phyloP scores from a whole-genome alignment of 768 basidiomycete genomes.

The Wakefieldia striispora region DNA sequence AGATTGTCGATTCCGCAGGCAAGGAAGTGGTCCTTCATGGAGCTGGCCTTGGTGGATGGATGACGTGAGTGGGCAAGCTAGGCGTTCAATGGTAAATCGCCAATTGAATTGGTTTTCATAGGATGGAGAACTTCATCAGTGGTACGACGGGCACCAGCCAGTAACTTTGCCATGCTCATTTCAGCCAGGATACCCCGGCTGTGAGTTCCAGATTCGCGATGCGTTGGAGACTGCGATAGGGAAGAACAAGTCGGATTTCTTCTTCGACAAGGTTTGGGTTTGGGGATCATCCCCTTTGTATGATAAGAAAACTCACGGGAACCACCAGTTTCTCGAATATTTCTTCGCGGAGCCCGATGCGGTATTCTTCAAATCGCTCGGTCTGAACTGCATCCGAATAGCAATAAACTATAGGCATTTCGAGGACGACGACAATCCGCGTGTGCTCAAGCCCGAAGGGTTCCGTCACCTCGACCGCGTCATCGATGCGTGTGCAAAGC shows the following conservation, averaged over 20 bases:
- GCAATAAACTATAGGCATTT: constrained; percentile 76
- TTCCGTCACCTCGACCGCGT: constrained; percentile 83
- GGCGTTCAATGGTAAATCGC: constrained; percentile 5
- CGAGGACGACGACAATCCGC: constrained; percentile 79
- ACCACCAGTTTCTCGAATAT: constrained; percentile 64
- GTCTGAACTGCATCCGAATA: constrained; percentile 78
- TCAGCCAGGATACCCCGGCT: constrained; percentile 68
- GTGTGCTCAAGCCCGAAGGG: constrained; percentile 68
- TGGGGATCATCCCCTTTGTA: no score
- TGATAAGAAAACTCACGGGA: no score
- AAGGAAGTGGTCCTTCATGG: constrained; percentile 63
- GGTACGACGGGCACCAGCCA: no score
- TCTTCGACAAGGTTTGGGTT: constrained; percentile 73
- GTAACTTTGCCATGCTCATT: no score
- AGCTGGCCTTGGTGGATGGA: constrained; percentile 80
- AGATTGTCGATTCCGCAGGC: constrained; percentile 55
- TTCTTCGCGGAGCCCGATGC: constrained; percentile 83
- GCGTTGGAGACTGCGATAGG: constrained; percentile 66
- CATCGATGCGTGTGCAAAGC: constrained; percentile 67
- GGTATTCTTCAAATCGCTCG: constrained; percentile 72
- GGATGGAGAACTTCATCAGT: constrained; percentile 74
- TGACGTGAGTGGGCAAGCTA: constrained; percentile 57
- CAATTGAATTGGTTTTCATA: constrained; percentile 22
- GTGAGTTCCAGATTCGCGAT: constrained; percentile 75
- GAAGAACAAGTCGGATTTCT: constrained; percentile 64